Conservation (phyloP, 2,329 filamentous ascomycete genomes). For the Knufia fluminis region DNA sequence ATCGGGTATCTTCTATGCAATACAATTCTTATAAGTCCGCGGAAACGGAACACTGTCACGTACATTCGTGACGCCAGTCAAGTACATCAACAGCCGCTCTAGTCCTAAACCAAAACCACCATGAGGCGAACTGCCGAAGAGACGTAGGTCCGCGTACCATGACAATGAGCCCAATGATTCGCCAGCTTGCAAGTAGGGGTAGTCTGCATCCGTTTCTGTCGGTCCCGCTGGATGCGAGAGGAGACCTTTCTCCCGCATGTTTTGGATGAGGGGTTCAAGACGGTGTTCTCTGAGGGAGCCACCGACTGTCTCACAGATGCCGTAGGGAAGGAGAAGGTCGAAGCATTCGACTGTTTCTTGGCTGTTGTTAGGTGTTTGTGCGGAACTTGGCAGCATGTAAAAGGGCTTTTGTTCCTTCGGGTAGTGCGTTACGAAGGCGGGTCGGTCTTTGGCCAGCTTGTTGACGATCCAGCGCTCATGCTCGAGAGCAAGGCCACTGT, state of each 20-base stretch:
- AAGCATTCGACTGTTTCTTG: slow-evolving; percentile 70
- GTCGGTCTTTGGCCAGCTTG: slow-evolving; percentile 52
- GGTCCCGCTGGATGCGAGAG: background rate
- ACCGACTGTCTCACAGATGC: slow-evolving; percentile 76
- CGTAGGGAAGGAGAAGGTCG: slow-evolving; percentile 69
- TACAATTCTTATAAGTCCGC: slow-evolving; percentile 32
- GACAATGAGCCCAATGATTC: slow-evolving; percentile 48
- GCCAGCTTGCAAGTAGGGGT: slow-evolving; percentile 30
- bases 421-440: slow-evolving; percentile 89
- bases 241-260: slow-evolving; percentile 58
- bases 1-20: background rate
- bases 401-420: slow-evolving; percentile 86
- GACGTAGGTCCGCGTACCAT: slow-evolving; percentile 83
- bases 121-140: slow-evolving; percentile 85
- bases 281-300: slow-evolving; percentile 85
- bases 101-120: slow-evolving; percentile 88
- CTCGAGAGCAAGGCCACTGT: slow-evolving; percentile 70
- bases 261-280: slow-evolving; percentile 54
- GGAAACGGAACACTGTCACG: slow-evolving; percentile 82
- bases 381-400: slow-evolving; percentile 54
- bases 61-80: slow-evolving; percentile 71
- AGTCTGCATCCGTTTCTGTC: slow-evolving; percentile 12
- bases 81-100: slow-evolving; percentile 74
- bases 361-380: background rate
- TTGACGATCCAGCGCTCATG: slow-evolving; percentile 84